Evolutionary conservation across 345 rosid species (phyloP).

Genomic region (Eucalyptus erythrocorys): DNA sequence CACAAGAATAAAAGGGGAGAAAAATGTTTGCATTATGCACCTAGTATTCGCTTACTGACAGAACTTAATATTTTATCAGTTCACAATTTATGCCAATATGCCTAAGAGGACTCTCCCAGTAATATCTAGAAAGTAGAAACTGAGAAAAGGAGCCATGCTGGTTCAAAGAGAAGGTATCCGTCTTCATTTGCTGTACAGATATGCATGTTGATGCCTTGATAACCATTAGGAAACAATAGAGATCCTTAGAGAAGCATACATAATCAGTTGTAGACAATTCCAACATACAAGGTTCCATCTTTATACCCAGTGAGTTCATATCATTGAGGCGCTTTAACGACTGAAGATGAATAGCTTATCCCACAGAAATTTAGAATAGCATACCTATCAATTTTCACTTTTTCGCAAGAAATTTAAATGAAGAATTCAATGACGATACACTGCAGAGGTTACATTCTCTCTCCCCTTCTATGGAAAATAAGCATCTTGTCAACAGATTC

Average conservation of each 20-base stretch:
- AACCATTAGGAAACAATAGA: neutral
- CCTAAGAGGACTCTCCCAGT: neutral
- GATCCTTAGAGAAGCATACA: neutral
- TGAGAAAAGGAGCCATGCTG: neutral
- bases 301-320: neutral
- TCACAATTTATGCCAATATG: neutral
- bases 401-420: neutral
- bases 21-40: neutral
- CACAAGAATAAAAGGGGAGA: neutral
- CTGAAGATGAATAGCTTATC: neutral
- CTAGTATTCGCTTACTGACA: neutral
- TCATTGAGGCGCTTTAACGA: neutral
- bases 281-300: neutral
- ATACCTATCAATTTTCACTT: neutral
- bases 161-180: neutral
- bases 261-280: neutral
- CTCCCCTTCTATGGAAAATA: neutral
- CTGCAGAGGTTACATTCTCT: neutral
- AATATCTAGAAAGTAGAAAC: neutral
- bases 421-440: neutral
- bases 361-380: neutral
- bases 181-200: neutral
- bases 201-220: neutral
- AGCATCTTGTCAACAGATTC: neutral
- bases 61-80: neutral